A percentile compares a stretch with the other conserved stretches of the same genome.
phyloP scores from a whole-genome alignment of 75 land plant genomes.

The Pseudotsuga menziesii region DNA sequence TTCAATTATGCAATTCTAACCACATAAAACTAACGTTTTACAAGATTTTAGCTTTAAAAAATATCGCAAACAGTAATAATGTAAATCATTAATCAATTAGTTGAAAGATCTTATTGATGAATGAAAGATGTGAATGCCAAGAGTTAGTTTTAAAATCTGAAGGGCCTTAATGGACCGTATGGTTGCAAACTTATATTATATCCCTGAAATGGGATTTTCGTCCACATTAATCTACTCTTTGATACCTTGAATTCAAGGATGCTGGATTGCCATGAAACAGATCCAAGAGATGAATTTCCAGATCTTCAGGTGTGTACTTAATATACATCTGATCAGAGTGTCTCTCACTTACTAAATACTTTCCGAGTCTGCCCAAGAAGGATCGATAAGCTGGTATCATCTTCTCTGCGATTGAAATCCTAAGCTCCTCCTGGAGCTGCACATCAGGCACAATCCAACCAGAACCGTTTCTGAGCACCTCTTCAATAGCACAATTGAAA shows the following conservation, averaged over 20 bases:
- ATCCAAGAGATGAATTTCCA: slow-evolving; percentile 48
- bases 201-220: too few relatives aligned
- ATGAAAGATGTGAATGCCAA: too few relatives aligned
- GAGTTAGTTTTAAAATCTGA: too few relatives aligned
- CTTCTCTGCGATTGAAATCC: slow-evolving; percentile 59
- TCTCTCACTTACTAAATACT: slow-evolving; percentile 28
- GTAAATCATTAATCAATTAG: too few relatives aligned
- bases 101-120: too few relatives aligned
- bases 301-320: slow-evolving; percentile 64
- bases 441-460: slow-evolving; percentile 59
- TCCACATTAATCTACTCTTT: too few relatives aligned
- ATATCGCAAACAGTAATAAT: too few relatives aligned
- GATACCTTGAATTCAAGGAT: slow-evolving; percentile 9
- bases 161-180: too few relatives aligned
- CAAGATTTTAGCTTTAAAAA: too few relatives aligned
- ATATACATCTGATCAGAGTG: slow-evolving; percentile 56
- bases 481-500: slow-evolving; percentile 69
- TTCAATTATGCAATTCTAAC: too few relatives aligned
- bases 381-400: slow-evolving; percentile 73
- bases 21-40: too few relatives aligned
- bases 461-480: slow-evolving; percentile 55
- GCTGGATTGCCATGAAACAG: slow-evolving; percentile 57
- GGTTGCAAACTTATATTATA: too few relatives aligned
- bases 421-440: slow-evolving; percentile 60
- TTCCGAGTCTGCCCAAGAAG: slow-evolving; percentile 41